A percentile compares a stretch with the other conserved stretches of the same genome.
These are phyloP conservation scores for Cryptococcus wingfieldii DNA, from an alignment of 1,284 basidiomycete genomes.

Conservation along the genomic window DNA sequence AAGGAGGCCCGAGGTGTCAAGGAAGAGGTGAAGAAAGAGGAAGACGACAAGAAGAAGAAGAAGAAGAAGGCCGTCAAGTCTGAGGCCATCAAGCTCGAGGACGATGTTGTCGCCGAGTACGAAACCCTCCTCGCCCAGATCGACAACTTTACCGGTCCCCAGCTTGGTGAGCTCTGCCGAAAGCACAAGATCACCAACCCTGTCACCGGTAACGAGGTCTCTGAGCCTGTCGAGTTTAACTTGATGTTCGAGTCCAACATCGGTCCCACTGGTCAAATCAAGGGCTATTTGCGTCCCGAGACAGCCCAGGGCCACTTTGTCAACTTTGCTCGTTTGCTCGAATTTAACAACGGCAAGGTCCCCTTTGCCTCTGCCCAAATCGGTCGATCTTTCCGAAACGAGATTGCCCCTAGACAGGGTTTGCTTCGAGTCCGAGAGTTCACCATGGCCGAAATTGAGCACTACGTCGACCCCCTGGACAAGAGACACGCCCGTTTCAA, in stretches of 20 bases:
- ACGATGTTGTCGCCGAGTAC: conserved; percentile 72
- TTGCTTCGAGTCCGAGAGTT: conserved; percentile 94
- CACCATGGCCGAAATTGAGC: conserved; percentile 99
- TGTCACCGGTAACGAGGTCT: conserved; percentile 85
- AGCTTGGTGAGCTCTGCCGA: conserved; percentile 82
- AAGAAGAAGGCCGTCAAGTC: conserved; percentile 77
- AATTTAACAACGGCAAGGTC: conserved; percentile 95
- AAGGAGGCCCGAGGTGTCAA: conserved; percentile 76
- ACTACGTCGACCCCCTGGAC: conserved; percentile 93
- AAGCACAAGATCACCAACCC: conserved; percentile 84
- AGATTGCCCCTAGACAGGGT: conserved; percentile 94
- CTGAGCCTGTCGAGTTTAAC: conserved; percentile 94
- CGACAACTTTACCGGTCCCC: conserved; percentile 88
- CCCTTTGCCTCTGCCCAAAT: conserved; percentile 98
- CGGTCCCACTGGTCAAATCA: conserved; percentile 94
- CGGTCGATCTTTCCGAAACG: conserved; percentile 94
- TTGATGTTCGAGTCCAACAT: conserved; percentile 98
- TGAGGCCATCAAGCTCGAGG: conserved; percentile 71
- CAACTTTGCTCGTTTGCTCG: conserved; percentile 94
- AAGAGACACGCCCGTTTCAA: conserved; percentile 82
- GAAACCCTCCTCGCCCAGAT: conserved; percentile 84
- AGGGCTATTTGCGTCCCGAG: conserved; percentile 94
- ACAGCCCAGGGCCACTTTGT: conserved; percentile 99
- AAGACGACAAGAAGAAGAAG: conserved; percentile 71
- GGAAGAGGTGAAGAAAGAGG: conserved; percentile 55